Base-by-base conservation (phyloP, 768 basidiomycete genomes). In the Suillus bovinus region DNA sequence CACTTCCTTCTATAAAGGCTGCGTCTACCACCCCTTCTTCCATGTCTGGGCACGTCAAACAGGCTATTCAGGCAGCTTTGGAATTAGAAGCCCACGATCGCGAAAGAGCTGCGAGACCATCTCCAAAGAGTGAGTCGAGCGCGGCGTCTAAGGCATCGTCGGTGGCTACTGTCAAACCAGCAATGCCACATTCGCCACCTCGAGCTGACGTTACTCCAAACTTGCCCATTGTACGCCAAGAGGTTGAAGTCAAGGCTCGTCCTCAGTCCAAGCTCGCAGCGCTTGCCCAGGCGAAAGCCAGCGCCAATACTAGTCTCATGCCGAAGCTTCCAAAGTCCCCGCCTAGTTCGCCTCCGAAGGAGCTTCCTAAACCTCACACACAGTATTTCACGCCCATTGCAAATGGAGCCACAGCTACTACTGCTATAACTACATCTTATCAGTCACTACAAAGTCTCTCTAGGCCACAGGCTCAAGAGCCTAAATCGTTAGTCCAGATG, bases 351-450 rank as follows among this genome's bases (percentile, higher is more conserved):
- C 74, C 71, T 56, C 71, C 69, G 39, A 74, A 68, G 53, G 72
- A 75, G 9, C 73, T 84, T 60, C 81, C 80, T n/a, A 76, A 73
- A 52, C 66, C 82, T 53, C 84, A 74, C 56, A 92, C 91, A 7
- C 86, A 91, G 69, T 90, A 87, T 70, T 75, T 91, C 13, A 88
- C 84, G 17, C 91, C 91, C 2, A 90, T 89, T 50, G 89, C 88
- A n/a, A 93, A 93, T 69, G 90, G 91, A 0, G 77, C 88, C 4
- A 86, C 89, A n/a, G 91, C 86, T 14, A 93, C 91, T 0, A 91
- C 90, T 17, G 91, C 91, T 2, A 93, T 93, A 69, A 93, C 91
- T 0, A 92, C 91, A 2, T 86, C 88, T 0, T 91, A 91, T 64
- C 90, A 91, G 63, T 85, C 87, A 8, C 78, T 91, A 33, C 83